Evolutionary conservation across 192 early-diverging fungal species (phyloP).

Genomic region (Backusella tuberculispora): DNA sequence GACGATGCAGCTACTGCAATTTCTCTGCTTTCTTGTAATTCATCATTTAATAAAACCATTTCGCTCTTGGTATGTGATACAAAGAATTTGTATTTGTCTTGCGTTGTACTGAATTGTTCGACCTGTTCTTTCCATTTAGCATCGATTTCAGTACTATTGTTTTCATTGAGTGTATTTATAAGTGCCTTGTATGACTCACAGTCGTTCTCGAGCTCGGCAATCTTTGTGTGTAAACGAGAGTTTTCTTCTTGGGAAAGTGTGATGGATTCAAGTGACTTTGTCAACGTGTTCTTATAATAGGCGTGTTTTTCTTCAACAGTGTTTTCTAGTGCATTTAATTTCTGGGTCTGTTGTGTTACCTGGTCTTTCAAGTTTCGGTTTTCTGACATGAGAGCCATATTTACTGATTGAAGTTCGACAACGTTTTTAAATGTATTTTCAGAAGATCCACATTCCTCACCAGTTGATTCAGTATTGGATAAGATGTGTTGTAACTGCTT

Average conservation of each 20-base stretch:
- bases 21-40: neutral
- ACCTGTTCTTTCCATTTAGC: neutral
- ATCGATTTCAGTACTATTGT: neutral
- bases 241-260: conserved; percentile 1
- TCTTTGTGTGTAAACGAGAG: neutral
- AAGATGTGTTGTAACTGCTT: neutral
- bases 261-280: neutral
- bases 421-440: neutral
- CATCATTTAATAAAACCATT: neutral
- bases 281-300: neutral
- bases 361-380: neutral
- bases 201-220: neutral
- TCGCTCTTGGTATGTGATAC: neutral
- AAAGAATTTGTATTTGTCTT: neutral
- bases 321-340: neutral
- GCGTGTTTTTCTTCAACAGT: neutral
- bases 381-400: conserved; percentile 3
- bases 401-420: neutral
- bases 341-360: neutral
- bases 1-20: neutral
- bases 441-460: neutral
- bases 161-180: conserved; percentile 9
- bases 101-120: neutral
- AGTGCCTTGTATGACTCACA: neutral
- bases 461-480: neutral